Base-by-base conservation (phyloP, 345 rosid genomes). In the Abelmoschus esculentus region DNA sequence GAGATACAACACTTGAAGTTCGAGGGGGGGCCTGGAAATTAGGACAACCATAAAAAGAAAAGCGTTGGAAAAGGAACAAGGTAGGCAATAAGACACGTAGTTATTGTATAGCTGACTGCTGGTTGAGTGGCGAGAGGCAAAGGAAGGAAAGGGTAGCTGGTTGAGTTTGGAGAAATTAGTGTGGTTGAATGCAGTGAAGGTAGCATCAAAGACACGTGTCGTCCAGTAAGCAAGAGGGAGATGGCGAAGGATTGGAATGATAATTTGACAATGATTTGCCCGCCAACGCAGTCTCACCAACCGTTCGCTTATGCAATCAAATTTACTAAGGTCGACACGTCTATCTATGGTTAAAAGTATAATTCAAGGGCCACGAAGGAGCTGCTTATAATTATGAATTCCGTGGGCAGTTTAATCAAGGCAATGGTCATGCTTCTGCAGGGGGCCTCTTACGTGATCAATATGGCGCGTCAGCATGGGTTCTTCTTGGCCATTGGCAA, bases 181-280 rank as follows among this genome's bases (percentile, higher is more conserved):
- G 26, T 52, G 56, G 22, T 17, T 52, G 26, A 7, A 17, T 52
- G 26, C 26, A 15, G 54, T 49, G 56, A 52, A 46, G 56, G 40
- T n/a, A 34, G 14, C 13, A n/a, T 7, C 46, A 32, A 34, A 4
- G 44, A 32, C 46, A 3, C 12, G 46, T 61, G 46, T 61, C 14
- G 13, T 2, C 10, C 44, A 34, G 9, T 38, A 38, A 15, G 26
- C n/a, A 18, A 7, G 34, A 32, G 44, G 31, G 44, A 34, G 1
- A 59, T 74, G 70, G 70, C 65, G 71, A 22, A 22, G 26, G 26
- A 22, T 47, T 54, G 71, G 80, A 69, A 70, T 49, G 18, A 49
- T 49, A 15, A 15, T 14, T 1, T 49, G 54, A 49, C 54, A 73
- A 73, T 73, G 78, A 77, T 70, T 75, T 60, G 81, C 80, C 57